A percentile compares a stretch with the other conserved stretches of the same genome.
phyloP scores from a whole-genome alignment of 2,329 filamentous ascomycete species.

The Nothophaeocryptopus gaeumannii region DNA sequence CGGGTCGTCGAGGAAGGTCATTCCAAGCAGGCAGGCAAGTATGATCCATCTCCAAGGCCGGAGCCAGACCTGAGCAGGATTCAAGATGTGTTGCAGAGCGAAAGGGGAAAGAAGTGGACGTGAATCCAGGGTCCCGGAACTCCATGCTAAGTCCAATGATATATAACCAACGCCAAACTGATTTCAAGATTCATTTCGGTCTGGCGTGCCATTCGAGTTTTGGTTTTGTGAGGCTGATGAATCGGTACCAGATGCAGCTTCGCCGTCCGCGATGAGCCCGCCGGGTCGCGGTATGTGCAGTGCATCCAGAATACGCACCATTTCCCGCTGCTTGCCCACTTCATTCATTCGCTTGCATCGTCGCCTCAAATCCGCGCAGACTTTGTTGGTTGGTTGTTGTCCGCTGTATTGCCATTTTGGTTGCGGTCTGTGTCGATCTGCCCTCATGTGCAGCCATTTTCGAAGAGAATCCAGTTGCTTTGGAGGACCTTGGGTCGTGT shows the following conservation, averaged over 20 bases:
- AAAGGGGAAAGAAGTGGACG: conserved; percentile 22
- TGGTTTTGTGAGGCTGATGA: not conserved
- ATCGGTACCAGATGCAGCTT: conserved; percentile 3
- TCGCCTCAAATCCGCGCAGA: conserved; percentile 30
- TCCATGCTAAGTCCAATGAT: too few relatives aligned
- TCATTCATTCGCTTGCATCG: conserved; percentile 30
- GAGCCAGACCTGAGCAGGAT: conserved; percentile 22
- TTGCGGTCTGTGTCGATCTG: conserved; percentile 31
- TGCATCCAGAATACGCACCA: conserved; percentile 29
- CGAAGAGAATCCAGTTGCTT: conserved; percentile 23
- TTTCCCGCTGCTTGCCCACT: conserved; percentile 29
- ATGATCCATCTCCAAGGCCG: conserved; percentile 21
- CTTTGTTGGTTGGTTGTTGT: conserved; percentile 24
- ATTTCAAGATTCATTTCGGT: too few relatives aligned
- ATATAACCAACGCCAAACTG: too few relatives aligned
- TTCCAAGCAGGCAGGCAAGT: conserved; percentile 17
- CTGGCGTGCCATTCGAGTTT: too few relatives aligned
- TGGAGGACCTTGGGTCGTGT: conserved; percentile 21
- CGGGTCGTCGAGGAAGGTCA: conserved; percentile 18
- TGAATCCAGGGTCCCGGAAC: not conserved
- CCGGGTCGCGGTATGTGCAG: conserved; percentile 17
- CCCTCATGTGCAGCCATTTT: conserved; percentile 31
- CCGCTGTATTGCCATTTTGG: conserved; percentile 32
- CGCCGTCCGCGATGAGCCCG: conserved; percentile 6
- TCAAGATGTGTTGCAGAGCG: conserved; percentile 14